Percentiles rank a stretch among this genome's conserved stretches.
Conservation (phyloP, 441 rosid species). For the Breynia disticha region DNA sequence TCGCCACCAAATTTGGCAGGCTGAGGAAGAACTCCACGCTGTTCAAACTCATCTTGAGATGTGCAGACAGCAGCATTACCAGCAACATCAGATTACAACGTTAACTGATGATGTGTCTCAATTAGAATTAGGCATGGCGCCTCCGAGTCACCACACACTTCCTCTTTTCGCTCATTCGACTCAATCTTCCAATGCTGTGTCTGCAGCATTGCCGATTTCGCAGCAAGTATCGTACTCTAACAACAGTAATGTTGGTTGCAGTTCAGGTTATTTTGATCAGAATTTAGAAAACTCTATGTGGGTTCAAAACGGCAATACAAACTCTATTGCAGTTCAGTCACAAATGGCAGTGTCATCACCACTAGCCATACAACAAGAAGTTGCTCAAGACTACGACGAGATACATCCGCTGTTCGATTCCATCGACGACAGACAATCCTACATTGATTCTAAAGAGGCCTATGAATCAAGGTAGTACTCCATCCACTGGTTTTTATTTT, state of each 20-base stretch:
- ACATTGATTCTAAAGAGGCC: constrained; percentile 51
- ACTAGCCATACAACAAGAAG: constrained; percentile 31
- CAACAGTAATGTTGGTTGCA: constrained; percentile 21
- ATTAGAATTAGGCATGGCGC: constrained; percentile 70
- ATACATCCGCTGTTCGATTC: constrained; percentile 65
- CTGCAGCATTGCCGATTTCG: constrained; percentile 18
- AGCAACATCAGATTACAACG: constrained; percentile 24
- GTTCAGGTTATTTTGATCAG: constrained; percentile 31
- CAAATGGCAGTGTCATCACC: constrained; percentile 40
- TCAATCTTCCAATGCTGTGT: constrained; percentile 14
- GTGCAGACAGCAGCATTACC: constrained; percentile 27
- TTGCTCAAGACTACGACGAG: constrained; percentile 56
- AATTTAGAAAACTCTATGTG: constrained; percentile 26
- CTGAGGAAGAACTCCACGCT: constrained; percentile 50
- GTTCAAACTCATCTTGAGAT: constrained; percentile 48
- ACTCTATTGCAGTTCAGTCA: constrained; percentile 40
- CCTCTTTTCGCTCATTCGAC: constrained; percentile 26
- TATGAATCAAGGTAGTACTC: constrained; percentile 50
- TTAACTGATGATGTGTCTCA: constrained; percentile 45
- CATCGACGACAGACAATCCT: constrained; percentile 74
- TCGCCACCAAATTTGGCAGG: constrained; percentile 30
- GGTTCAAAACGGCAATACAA: constrained; percentile 24
- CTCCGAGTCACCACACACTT: constrained; percentile 25
- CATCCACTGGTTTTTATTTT: background rate
- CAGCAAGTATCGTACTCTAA: constrained; percentile 32